Conservation (phyloP, 2,329 filamentous ascomycete genomes). For the Arthrinium puccinioides region DNA sequence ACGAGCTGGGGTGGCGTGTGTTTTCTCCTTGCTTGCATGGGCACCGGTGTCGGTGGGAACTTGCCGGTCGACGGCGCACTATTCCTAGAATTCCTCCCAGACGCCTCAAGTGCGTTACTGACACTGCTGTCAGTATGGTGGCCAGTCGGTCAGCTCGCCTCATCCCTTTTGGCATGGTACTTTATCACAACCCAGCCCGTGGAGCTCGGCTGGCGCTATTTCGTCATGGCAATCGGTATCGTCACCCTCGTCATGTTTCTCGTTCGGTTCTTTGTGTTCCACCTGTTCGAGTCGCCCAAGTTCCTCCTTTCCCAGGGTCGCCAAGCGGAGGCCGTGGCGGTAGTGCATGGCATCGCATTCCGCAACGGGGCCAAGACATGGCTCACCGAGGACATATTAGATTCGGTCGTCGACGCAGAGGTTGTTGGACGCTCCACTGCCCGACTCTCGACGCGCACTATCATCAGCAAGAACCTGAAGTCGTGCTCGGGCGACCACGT, state of each 20-base stretch:
- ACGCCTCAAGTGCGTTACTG: constrained; percentile 63
- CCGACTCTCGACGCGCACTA: constrained; percentile 23
- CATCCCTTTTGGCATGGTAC: constrained; percentile 67
- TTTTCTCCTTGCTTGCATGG: constrained; percentile 52
- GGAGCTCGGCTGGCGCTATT: constrained; percentile 70
- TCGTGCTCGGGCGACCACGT: constrained; percentile 63
- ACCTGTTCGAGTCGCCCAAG: constrained; percentile 79
- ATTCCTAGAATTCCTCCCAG: constrained; percentile 78
- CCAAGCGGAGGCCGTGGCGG: constrained; percentile 71
- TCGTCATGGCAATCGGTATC: constrained; percentile 63
- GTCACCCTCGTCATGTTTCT: constrained; percentile 72
- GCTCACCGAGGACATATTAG: constrained; percentile 65
- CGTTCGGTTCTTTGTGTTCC: constrained; percentile 71
- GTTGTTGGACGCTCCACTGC: constrained; percentile 14
- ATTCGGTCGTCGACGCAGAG: constrained; percentile 42
- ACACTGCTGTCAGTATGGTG: constrained; percentile 83
- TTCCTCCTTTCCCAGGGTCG: constrained; percentile 71
- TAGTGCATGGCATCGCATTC: constrained; percentile 70
- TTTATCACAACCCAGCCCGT: constrained; percentile 63
- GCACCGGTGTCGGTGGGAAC: constrained; percentile 68
- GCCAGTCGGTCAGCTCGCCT: constrained; percentile 72
- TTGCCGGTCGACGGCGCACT: constrained; percentile 72
- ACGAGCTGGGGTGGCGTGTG: constrained; percentile 61
- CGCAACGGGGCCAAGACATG: constrained; percentile 65
- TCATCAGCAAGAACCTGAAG: constrained; percentile 52